Evolutionary conservation across 2,329 filamentous ascomycete species (phyloP), one percentile per base, ranked within the genome.

Genomic region (Dendrostoma leiphaemia): DNA sequence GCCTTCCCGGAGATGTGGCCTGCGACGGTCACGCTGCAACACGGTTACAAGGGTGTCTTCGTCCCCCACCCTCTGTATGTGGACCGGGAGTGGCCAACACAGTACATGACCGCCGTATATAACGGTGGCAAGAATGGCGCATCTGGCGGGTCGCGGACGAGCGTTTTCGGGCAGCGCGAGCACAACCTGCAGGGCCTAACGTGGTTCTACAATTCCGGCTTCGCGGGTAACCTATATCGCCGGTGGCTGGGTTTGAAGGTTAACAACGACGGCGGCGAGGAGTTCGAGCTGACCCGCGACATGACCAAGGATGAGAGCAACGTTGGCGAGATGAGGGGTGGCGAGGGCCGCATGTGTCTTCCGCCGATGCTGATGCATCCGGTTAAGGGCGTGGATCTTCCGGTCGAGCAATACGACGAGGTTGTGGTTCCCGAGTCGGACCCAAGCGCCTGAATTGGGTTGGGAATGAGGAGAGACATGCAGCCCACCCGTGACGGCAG

Each of bases 1-100:
- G 95, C 94, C 75, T 96, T 96, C 68, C 90, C 91, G 0, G 93
- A 97, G 71, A 97, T 97, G 92, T 97, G 91, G 91, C 90, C 92
- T 0, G 87, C 88, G 1, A 94, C 89, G 0, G 85, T 90, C 1
- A 90, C 92, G 1, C 79, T 97, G 9, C 92, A 97, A 57, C 92
- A 97, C 68, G 93, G 93, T 10, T 86, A 90, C 73, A 97, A 97
- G 74, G 91, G 90, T 34, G 91, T 97, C 13, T 96, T 88, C 61
- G 91, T 86, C 2, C 93, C 93, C 1, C 93, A 97, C 64, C 90
- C 92, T 1, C 81, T 96, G 52, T 97, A 88, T 67, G 83, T 93
- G 15, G 92, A 96, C 70, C 86, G 92, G 53, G 81, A 84, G 63
- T 97, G 93, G 93, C 91, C 91, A 0, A 80, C 82, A 2, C 81